Base-by-base conservation (phyloP, 495 filamentous ascomycete species). In the Aspergillus heteromorphus region DNA sequence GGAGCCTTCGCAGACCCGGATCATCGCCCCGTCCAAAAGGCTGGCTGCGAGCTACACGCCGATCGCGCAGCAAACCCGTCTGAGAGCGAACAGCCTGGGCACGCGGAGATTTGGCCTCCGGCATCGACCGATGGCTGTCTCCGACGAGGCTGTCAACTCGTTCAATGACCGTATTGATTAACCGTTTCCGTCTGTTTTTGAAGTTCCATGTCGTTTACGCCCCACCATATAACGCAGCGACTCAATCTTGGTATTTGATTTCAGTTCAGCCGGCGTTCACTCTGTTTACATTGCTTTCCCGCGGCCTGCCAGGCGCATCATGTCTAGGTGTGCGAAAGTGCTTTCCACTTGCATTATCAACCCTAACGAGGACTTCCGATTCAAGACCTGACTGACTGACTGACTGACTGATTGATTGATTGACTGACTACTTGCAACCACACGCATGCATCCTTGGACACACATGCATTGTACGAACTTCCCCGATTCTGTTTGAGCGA, bases 21-120 rank as follows among this genome's bases (percentile, higher is more conserved):
- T 75, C 41, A 60, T 67, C 14, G 58, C 65, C 8, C 67, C 73
- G 8, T 75, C 74, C 10, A 64, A 50, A 49, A 77, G 74, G 56
- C 53, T 69, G 16, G 74, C 70, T 38, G 55, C 66, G 11, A 74
- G 72, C 57, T 73, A 74, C 45, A 77, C 74, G 1, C 69, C 73
- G 14, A 74, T 77, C 29, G 59, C 69, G 36, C 68, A 70, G 52
- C 68, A 70, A 51, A 65, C 65, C 23, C 70, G 73, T 31, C 55
- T 70, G 31, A 64, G 74, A 38, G 69, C 70, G 17, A 74, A 75
- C 38, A 76, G 70, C 54, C 51, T 77, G 9, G 71, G 70, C 7
- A 55, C 70, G 10, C 68, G 72, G n/a, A 63, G 65, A 54, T 68
- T 75, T 38, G 71, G 67, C 25, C 59, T 72, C 21, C 61, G 72